Percentiles rank a stretch among this genome's conserved stretches.
Evolutionary conservation across 208 protist species (phyloP).

Genomic region (Trypanosoma grayi): DNA sequence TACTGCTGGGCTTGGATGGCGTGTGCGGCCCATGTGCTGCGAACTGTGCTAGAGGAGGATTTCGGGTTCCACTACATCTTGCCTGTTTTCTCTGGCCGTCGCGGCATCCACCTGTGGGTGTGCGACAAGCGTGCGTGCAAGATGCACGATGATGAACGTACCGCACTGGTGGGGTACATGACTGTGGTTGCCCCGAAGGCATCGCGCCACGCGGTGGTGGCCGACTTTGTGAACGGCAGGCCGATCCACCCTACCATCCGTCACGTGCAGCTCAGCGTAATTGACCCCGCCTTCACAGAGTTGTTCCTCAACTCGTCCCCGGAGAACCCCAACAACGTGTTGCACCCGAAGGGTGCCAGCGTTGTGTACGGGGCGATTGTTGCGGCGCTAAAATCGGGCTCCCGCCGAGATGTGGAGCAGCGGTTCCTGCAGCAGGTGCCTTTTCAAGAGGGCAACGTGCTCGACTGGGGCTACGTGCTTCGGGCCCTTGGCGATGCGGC

Average conservation of each 20-base stretch:
- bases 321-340: slow-evolving; percentile 78
- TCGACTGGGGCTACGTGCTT: slow-evolving; percentile 53
- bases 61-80: slow-evolving; percentile 98
- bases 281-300: slow-evolving; percentile 60
- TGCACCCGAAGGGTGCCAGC: slow-evolving; percentile 51
- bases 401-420: slow-evolving; percentile 48
- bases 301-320: slow-evolving; percentile 54
- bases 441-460: slow-evolving; percentile 57
- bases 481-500: slow-evolving; percentile 54
- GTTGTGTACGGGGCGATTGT: slow-evolving; percentile 71
- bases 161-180: slow-evolving; percentile 92
- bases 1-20: slow-evolving; percentile 98
- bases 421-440: slow-evolving; percentile 53
- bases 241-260: slow-evolving; percentile 81
- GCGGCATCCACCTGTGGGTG: slow-evolving; percentile 99
- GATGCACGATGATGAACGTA: slow-evolving; percentile 90
- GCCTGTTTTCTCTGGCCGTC: slow-evolving; percentile 98
- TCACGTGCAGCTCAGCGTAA: slow-evolving; percentile 39
- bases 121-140: slow-evolving; percentile 92
- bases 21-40: slow-evolving; percentile 91
- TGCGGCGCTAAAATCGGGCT: slow-evolving; percentile 64
- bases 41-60: slow-evolving; percentile 84
- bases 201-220: slow-evolving; percentile 47
- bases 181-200: slow-evolving; percentile 69
- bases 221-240: slow-evolving; percentile 69